Percentiles rank a stretch among this genome's conserved stretches.
Conservation (phyloP, 1,284 basidiomycete genomes). For the Agroathelia rolfsii region DNA sequence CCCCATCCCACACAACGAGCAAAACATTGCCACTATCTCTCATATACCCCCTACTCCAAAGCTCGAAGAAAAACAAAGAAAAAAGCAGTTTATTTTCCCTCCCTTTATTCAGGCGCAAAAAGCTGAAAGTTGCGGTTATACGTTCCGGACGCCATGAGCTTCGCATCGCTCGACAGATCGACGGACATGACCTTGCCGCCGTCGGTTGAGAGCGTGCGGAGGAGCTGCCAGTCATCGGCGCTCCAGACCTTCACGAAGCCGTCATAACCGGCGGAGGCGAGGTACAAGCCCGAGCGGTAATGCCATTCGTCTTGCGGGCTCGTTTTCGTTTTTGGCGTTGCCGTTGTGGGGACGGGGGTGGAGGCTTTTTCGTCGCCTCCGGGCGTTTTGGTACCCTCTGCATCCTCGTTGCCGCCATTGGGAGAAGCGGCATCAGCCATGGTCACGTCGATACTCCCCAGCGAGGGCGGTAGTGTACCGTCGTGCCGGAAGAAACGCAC, state of each 20-base stretch:
- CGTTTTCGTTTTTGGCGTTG: conserved; percentile 9
- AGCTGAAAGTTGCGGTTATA: conserved; percentile 93
- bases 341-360: conserved; percentile 16
- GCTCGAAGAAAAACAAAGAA: too few relatives aligned
- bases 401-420: too few relatives aligned
- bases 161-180: conserved; percentile 77
- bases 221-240: conserved; percentile 94
- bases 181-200: conserved; percentile 98
- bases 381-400: too few relatives aligned
- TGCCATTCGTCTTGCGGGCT: conserved; percentile 46
- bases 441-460: conserved; percentile 26
- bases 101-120: conserved; percentile 70
- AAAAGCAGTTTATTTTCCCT: too few relatives aligned
- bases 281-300: conserved; percentile 81
- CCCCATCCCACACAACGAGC: too few relatives aligned
- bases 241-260: conserved; percentile 94
- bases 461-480: conserved; percentile 28
- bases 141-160: conserved; percentile 81
- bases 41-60: too few relatives aligned
- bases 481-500: conserved; percentile 87
- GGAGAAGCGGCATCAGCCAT: too few relatives aligned
- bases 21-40: too few relatives aligned
- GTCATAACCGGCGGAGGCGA: conserved; percentile 93
- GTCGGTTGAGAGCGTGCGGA: conserved; percentile 84
- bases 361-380: too few relatives aligned